Evolutionary conservation across 2,329 filamentous ascomycete genomes (phyloP).

Genomic region (Orbilia quercus): DNA sequence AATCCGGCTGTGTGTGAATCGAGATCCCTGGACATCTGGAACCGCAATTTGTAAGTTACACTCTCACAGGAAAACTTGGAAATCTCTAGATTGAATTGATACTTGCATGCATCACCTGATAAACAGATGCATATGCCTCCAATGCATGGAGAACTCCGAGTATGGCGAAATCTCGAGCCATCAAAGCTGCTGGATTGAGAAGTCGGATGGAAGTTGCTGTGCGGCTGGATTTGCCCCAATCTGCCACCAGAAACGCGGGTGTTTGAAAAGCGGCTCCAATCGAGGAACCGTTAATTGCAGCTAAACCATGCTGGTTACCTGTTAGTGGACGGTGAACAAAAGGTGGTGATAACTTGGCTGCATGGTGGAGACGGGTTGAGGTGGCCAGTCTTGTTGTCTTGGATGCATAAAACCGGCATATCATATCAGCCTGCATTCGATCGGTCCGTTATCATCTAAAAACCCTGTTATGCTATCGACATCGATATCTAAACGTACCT

Average conservation of each 20-base stretch:
- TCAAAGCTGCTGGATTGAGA: constrained; percentile 2
- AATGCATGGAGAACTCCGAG: not conserved
- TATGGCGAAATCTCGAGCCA: not conserved
- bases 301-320: not conserved
- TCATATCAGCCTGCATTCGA: no score
- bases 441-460: no score
- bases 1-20: no score
- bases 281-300: not conserved
- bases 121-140: constrained; percentile 7
- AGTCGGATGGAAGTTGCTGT: constrained; percentile 28
- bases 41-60: not conserved
- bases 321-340: constrained; percentile 3
- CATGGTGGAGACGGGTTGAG: not conserved
- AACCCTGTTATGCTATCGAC: no score
- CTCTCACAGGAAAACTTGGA: not conserved
- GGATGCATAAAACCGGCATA: no score
- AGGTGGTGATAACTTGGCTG: constrained; percentile 8
- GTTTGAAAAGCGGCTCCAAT: not conserved
- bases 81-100: constrained; percentile 10
- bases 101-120: constrained; percentile 2
- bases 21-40: no score
- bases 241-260: not conserved
- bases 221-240: constrained; percentile 33
- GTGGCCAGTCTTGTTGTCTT: no score
- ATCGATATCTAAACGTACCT: no score